Evolutionary conservation across 2,329 filamentous ascomycete species (phyloP).

Genomic region (Paecilomyces dactylethromorphus): DNA sequence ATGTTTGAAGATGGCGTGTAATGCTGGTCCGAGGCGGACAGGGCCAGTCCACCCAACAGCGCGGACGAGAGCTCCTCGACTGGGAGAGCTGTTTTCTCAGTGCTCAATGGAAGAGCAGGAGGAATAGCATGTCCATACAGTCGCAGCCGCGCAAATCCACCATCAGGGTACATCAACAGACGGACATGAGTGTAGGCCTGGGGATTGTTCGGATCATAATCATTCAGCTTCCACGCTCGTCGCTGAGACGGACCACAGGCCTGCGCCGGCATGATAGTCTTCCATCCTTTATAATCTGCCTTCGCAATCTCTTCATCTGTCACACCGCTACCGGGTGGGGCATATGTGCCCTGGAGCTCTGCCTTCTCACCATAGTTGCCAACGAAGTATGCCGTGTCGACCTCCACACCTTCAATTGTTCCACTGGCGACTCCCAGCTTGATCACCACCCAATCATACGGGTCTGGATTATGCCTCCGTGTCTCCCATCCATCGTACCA

Average conservation of each 20-base stretch:
- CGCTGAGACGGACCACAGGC: conserved; percentile 36
- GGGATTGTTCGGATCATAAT: conserved; percentile 14
- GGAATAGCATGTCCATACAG: conserved; percentile 38
- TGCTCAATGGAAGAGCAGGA: conserved; percentile 13
- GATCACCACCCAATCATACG: conserved; percentile 56
- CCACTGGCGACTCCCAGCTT: conserved; percentile 47
- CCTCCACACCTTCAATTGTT: conserved; percentile 35
- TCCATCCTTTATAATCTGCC: conserved; percentile 30
- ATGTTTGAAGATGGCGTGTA: conserved; percentile 35
- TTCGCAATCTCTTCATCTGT: conserved; percentile 24
- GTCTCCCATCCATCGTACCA: conserved; percentile 64
- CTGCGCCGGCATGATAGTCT: conserved; percentile 30
- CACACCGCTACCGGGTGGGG: conserved; percentile 12
- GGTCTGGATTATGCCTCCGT: conserved; percentile 51
- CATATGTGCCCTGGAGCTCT: conserved; percentile 30
- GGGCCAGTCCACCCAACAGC: conserved; percentile 33
- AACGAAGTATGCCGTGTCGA: conserved; percentile 39
- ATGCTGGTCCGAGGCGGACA: conserved; percentile 36
- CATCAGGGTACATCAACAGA: conserved; percentile 41
- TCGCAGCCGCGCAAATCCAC: conserved; percentile 37
- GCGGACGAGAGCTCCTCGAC: conserved; percentile 36
- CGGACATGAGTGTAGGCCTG: conserved; percentile 37
- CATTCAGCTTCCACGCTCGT: conserved; percentile 33
- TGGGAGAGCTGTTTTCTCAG: conserved; percentile 4
- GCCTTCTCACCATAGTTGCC: conserved; percentile 42